These are phyloP conservation scores for Tremella fuciformis DNA, from an alignment of 768 basidiomycete species.

Conservation along the genomic window DNA sequence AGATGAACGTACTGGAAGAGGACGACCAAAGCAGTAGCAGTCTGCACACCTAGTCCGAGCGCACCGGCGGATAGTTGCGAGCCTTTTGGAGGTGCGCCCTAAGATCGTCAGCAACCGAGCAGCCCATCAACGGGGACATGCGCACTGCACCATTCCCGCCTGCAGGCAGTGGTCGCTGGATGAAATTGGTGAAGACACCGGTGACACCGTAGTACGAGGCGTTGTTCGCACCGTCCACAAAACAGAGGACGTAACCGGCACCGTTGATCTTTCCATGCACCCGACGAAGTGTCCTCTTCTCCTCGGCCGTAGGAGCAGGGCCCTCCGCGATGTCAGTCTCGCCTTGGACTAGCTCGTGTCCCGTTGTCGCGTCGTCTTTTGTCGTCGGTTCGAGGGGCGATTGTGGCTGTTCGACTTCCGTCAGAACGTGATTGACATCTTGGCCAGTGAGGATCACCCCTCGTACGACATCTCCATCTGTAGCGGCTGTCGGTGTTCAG, in stretches of 20 bases:
- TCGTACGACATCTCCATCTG: conserved; percentile 11
- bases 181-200: conserved; percentile 36
- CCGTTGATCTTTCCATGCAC: conserved; percentile 32
- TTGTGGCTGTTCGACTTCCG: not conserved
- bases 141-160: conserved; percentile 30
- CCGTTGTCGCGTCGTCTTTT: not conserved
- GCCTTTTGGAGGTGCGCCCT: conserved; percentile 10
- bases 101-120: not conserved
- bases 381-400: not conserved
- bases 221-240: conserved; percentile 42
- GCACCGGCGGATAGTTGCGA: conserved; percentile 26
- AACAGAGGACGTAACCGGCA: conserved; percentile 38
- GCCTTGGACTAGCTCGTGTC: not conserved
- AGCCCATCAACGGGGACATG: conserved; percentile 12
- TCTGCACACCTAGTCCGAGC: conserved; percentile 31
- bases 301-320: conserved; percentile 10
- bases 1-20: conserved; percentile 8
- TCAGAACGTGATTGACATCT: conserved; percentile 12
- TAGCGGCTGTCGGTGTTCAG: conserved; percentile 8
- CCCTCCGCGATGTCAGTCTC: not conserved
- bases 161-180: conserved; percentile 30
- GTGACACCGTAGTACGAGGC: conserved; percentile 29
- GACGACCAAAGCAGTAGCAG: conserved; percentile 26
- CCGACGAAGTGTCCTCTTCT: conserved; percentile 29
- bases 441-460: conserved; percentile 12